Evolutionary conservation across 345 rosid species (phyloP).

Genomic region (Arabis hirsuta): DNA sequence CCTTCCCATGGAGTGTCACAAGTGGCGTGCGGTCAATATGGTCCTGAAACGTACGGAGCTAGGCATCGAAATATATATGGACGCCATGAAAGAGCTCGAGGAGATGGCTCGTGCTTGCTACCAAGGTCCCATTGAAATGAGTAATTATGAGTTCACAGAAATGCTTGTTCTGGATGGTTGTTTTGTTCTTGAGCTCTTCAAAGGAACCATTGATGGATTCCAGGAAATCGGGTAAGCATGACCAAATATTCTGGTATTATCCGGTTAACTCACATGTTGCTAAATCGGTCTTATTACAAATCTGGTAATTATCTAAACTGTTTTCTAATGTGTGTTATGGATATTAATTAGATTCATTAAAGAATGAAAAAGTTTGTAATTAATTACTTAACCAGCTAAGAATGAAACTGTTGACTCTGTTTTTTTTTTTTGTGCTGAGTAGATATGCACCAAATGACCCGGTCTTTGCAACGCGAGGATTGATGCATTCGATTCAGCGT

Average conservation of each 20-base stretch:
- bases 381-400: neutral
- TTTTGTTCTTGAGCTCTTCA: conserved; percentile 72
- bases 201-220: conserved; percentile 70
- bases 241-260: neutral
- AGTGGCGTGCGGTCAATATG: conserved; percentile 72
- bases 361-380: neutral
- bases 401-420: no score
- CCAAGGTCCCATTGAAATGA: conserved; percentile 52
- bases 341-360: neutral
- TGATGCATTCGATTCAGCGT: conserved; percentile 77
- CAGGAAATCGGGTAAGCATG: conserved; percentile 47
- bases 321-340: neutral
- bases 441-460: conserved; percentile 72
- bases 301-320: neutral
- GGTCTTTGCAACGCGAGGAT: conserved; percentile 75
- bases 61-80: conserved; percentile 58
- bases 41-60: conserved; percentile 55
- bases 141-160: conserved; percentile 70
- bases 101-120: conserved; percentile 69
- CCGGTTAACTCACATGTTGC: neutral
- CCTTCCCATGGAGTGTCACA: conserved; percentile 69
- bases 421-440: neutral
- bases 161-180: conserved; percentile 91
- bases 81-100: conserved; percentile 62
- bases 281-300: neutral